phyloP scores from a whole-genome alignment of 768 basidiomycete species.

The Hortiboletus campestris region DNA sequence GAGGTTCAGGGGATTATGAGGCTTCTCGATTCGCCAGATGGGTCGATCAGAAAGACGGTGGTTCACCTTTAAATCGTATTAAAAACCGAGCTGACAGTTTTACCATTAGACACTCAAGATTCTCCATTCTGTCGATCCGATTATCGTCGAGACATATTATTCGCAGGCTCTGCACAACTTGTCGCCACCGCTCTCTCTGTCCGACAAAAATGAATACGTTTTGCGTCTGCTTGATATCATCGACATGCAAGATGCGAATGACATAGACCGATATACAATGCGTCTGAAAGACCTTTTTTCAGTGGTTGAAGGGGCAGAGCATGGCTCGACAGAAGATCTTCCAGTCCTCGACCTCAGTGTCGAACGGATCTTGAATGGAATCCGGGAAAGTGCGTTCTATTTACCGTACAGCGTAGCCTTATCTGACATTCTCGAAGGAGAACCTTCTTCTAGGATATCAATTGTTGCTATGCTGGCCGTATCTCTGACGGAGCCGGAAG shows the following conservation, averaged over 20 bases:
- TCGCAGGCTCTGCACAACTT: constrained; percentile 41
- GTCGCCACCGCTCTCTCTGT: constrained; percentile 31
- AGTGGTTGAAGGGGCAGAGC: constrained; percentile 34
- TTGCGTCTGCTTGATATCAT: constrained; percentile 55
- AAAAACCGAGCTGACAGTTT: constrained; percentile 1
- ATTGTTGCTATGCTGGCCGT: constrained; percentile 47
- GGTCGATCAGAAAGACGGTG: constrained; percentile 58
- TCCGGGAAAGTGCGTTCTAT: constrained; percentile 46
- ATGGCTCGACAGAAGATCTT: constrained; percentile 29
- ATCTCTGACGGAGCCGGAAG: constrained; percentile 39
- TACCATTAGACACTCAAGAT: constrained; percentile 55
- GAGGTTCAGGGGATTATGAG: constrained; percentile 75
- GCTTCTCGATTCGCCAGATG: constrained; percentile 60
- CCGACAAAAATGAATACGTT: constrained; percentile 42
- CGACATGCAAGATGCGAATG: constrained; percentile 42
- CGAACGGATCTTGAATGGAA: constrained; percentile 50
- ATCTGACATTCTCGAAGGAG: constrained; percentile 35
- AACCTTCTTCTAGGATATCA: constrained; percentile 39
- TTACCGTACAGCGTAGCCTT: background rate
- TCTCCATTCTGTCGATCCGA: constrained; percentile 54
- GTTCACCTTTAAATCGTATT: constrained; percentile 5
- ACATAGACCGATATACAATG: constrained; percentile 59
- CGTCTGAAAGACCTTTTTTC: constrained; percentile 44
- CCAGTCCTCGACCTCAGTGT: constrained; percentile 56
- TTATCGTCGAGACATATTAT: constrained; percentile 58